A percentile compares a stretch with the other conserved stretches of the same genome.
Conservation (phyloP, 805 yeast genomes). For the Kodamaea laetipori region DNA sequence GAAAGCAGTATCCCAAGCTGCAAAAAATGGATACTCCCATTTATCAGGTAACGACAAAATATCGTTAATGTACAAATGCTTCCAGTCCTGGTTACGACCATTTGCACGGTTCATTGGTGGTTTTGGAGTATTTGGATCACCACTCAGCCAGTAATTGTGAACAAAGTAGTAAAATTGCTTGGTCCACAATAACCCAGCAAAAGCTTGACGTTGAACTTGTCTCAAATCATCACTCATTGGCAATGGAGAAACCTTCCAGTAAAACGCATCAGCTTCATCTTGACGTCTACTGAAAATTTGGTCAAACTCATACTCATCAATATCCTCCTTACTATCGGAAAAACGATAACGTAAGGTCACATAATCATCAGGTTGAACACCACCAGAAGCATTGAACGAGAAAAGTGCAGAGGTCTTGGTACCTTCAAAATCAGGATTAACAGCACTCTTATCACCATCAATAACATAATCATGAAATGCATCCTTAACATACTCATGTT, state of each 20-base stretch:
- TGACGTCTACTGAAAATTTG: conserved; percentile 65
- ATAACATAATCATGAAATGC: conserved; percentile 87
- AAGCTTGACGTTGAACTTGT: conserved; percentile 87
- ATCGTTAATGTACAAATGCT: conserved; percentile 84
- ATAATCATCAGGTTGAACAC: conserved; percentile 83
- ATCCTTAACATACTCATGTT: conserved; percentile 70
- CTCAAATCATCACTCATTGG: conserved; percentile 80
- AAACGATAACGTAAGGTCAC: conserved; percentile 82
- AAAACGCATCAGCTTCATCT: conserved; percentile 90
- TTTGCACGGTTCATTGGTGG: conserved; percentile 81
- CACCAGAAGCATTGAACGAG: conserved; percentile 71
- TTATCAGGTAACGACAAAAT: conserved; percentile 88
- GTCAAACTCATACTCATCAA: conserved; percentile 79
- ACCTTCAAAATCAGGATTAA: conserved; percentile 72
- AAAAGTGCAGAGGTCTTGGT: conserved; percentile 88
- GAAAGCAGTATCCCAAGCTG: conserved; percentile 97
- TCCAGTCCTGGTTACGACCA: conserved; percentile 89
- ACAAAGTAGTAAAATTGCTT: conserved; percentile 88
- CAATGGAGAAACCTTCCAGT: conserved; percentile 83
- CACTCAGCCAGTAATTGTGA: conserved; percentile 82
- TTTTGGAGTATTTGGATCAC: conserved; percentile 74
- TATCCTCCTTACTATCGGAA: conserved; percentile 45
- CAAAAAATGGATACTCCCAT: conserved; percentile 95
- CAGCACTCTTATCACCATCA: conserved; percentile 56
- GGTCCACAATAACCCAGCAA: conserved; percentile 92